A percentile compares a stretch with the other conserved stretches of the same genome.
Evolutionary conservation across 2,329 filamentous ascomycete genomes (phyloP).

Genomic region (Malbranchea zuffiana): DNA sequence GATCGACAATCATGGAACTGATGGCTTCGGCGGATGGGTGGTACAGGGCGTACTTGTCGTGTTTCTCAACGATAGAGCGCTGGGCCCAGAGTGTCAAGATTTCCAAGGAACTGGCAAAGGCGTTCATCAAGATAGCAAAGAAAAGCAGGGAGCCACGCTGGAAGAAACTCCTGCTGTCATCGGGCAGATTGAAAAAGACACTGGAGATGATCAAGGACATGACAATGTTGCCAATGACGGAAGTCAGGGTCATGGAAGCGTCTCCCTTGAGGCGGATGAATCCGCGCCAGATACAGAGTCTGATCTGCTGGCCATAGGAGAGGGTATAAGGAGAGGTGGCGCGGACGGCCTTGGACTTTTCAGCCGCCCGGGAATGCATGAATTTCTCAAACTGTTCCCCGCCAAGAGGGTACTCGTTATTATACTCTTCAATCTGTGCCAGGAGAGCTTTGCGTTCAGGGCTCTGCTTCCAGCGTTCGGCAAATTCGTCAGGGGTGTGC

Average conservation of each 20-base stretch:
- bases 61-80: constrained; percentile 86
- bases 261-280: constrained; percentile 68
- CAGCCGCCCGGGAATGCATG: constrained; percentile 28
- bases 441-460: constrained; percentile 35
- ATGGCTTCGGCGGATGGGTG: constrained; percentile 72
- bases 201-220: constrained; percentile 69
- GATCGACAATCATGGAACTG: constrained; percentile 69
- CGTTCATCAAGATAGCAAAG: constrained; percentile 79
- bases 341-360: constrained; percentile 41
- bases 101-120: constrained; percentile 69
- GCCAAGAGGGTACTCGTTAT: constrained; percentile 32
- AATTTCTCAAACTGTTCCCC: constrained; percentile 13
- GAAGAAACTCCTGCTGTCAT: constrained; percentile 62
- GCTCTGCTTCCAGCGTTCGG: constrained; percentile 45
- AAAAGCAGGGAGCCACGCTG: constrained; percentile 69
- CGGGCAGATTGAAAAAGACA: constrained; percentile 66
- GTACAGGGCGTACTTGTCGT: constrained; percentile 73
- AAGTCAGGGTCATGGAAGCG: constrained; percentile 59
- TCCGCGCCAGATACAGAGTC: constrained; percentile 70
- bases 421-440: constrained; percentile 36
- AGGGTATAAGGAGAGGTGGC: constrained; percentile 71
- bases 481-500: constrained; percentile 61
- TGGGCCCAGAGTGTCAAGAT: constrained; percentile 77
- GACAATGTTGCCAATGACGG: constrained; percentile 56
- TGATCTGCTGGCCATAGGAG: constrained; percentile 62